Evolutionary conservation across 805 yeast species (phyloP).

Genomic region (Ogataea nakhonphanomensis): DNA sequence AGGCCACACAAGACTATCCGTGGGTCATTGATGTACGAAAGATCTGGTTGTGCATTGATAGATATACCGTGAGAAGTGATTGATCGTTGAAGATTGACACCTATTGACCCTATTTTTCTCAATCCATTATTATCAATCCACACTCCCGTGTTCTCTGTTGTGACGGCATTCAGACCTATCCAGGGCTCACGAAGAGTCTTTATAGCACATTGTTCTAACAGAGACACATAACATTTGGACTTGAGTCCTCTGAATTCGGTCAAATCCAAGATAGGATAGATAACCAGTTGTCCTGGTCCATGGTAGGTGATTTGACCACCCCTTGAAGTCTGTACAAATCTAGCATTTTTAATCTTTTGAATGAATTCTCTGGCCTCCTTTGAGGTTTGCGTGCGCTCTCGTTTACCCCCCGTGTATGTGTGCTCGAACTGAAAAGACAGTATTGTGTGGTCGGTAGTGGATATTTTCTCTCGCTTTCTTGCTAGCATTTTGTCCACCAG

Average conservation of each 20-base stretch:
- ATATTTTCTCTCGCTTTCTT: slow-evolving; percentile 38
- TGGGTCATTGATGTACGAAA: slow-evolving; percentile 58
- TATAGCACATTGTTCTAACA: slow-evolving; percentile 40
- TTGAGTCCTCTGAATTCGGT: slow-evolving; percentile 50
- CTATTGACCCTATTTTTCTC: slow-evolving; percentile 81
- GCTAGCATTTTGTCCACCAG: slow-evolving; percentile 56
- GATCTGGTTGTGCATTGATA: slow-evolving; percentile 71
- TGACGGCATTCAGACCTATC: slow-evolving; percentile 41
- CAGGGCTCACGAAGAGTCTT: slow-evolving; percentile 18
- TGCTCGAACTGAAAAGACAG: slow-evolving; percentile 83
- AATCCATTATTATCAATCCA: slow-evolving; percentile 52
- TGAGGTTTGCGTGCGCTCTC: slow-evolving; percentile 57
- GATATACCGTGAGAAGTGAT: slow-evolving; percentile 90
- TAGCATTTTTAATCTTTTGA: slow-evolving; percentile 43
- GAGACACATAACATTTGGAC: slow-evolving; percentile 50
- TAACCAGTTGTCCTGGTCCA: slow-evolving; percentile 91
- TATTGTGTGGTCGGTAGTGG: slow-evolving; percentile 47
- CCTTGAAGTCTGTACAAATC: slow-evolving; percentile 72
- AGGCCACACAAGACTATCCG: slow-evolving; percentile 83
- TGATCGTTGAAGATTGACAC: slow-evolving; percentile 79
- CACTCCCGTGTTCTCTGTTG: slow-evolving; percentile 80
- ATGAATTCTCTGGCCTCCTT: slow-evolving; percentile 18
- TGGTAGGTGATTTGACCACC: slow-evolving; percentile 98
- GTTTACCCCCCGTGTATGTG: slow-evolving; percentile 88
- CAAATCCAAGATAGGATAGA: slow-evolving; percentile 76